Percentiles rank a stretch among this genome's conserved stretches.
Evolutionary conservation across 192 early-diverging fungal species (phyloP).

Genomic region (Coemansia sp.): DNA sequence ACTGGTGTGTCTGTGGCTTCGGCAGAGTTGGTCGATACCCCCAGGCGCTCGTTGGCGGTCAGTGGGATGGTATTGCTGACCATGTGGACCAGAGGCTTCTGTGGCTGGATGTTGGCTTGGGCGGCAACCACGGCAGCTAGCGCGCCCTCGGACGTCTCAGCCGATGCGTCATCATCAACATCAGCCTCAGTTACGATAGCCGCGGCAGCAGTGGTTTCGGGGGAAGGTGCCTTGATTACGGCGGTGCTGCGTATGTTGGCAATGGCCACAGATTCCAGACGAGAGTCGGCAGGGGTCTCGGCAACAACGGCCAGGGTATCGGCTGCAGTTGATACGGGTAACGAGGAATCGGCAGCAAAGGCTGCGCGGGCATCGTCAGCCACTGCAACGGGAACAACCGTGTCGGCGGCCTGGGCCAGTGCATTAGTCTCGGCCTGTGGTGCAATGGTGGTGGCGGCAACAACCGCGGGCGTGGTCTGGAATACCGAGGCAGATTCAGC

Average conservation of each 20-base stretch:
- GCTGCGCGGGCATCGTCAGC: not conserved
- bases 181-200: not conserved
- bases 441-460: not conserved
- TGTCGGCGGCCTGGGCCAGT: not conserved
- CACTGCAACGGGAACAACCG: too few relatives aligned
- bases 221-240: not conserved
- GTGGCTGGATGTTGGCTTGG: not conserved
- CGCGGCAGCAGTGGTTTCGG: not conserved
- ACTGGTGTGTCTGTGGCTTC: too few relatives aligned
- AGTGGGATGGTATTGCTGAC: too few relatives aligned
- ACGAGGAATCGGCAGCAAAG: not conserved
- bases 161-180: not conserved
- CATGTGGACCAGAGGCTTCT: too few relatives aligned
- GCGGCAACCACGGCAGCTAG: too few relatives aligned
- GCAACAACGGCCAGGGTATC: not conserved
- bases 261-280: too few relatives aligned
- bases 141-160: too few relatives aligned
- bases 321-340: not conserved
- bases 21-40: too few relatives aligned
- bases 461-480: not conserved
- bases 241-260: too few relatives aligned
- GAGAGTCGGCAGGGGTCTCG: not conserved
- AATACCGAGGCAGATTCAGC: not conserved
- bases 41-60: too few relatives aligned
- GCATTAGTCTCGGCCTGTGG: not conserved